These are phyloP conservation scores for Leptographium wingfieldii DNA, from an alignment of 2,329 filamentous ascomycete genomes.

Conservation along the genomic window DNA sequence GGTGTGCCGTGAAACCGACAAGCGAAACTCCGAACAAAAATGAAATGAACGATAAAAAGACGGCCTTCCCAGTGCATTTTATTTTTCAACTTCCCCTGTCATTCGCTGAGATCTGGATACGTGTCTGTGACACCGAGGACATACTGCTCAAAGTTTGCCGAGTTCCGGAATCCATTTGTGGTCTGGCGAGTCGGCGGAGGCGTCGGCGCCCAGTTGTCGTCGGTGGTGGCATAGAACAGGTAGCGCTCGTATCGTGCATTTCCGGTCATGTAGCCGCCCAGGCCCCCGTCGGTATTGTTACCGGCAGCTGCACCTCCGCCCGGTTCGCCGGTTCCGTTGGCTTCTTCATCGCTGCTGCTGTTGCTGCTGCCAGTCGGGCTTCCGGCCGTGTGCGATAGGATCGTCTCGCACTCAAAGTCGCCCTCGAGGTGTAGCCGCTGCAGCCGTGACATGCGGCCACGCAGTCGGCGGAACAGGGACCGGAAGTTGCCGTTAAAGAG, in stretches of 20 bases:
- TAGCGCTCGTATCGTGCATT: conserved; percentile 22
- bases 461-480: conserved; percentile 28
- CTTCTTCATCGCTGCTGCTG: not conserved
- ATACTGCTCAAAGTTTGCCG: not conserved
- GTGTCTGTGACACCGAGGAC: conserved; percentile 16
- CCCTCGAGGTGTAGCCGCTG: conserved; percentile 32
- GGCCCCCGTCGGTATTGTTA: not conserved
- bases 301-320: not conserved
- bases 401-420: conserved; percentile 25
- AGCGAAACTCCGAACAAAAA: not conserved
- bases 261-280: not conserved
- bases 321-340: not conserved
- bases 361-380: not conserved
- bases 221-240: conserved; percentile 27
- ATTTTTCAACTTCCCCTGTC: too few relatives aligned
- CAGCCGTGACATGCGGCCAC: conserved; percentile 22
- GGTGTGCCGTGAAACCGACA: not conserved
- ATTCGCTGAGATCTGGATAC: conserved; percentile 18
- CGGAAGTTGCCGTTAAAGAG: conserved; percentile 31
- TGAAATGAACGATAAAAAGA: not conserved
- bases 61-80: not conserved
- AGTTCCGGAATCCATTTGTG: conserved; percentile 21
- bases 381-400: not conserved
- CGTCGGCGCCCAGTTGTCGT: conserved; percentile 25
- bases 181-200: conserved; percentile 3